phyloP scores from a whole-genome alignment of 129 eudicot genomes.

The Flaveria trinervia region DNA sequence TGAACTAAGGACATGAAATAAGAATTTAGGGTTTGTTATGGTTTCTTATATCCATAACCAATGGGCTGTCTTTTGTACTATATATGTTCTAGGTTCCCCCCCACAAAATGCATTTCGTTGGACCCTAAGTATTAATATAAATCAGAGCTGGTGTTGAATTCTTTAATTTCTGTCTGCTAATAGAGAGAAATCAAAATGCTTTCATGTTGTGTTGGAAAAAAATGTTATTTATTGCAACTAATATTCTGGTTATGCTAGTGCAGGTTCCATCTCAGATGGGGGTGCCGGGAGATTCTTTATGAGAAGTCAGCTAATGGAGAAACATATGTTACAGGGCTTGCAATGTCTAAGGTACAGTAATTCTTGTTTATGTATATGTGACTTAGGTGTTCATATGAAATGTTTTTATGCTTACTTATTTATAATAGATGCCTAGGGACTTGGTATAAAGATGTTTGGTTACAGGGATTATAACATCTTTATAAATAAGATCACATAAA shows the following conservation, averaged over 20 bases:
- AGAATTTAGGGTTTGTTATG: background rate
- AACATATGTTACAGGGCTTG: slow-evolving; percentile 75
- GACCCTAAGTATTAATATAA: background rate
- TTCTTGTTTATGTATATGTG: slow-evolving; percentile 17
- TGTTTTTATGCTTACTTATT: background rate
- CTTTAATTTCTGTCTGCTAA: background rate
- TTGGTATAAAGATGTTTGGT: slow-evolving; percentile 7
- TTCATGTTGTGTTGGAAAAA: slow-evolving; percentile 6
- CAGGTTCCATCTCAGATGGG: slow-evolving; percentile 99
- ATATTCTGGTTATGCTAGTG: slow-evolving; percentile 26
- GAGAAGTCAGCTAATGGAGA: slow-evolving; percentile 71
- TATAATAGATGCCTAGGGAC: background rate
- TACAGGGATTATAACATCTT: background rate
- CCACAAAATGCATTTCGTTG: background rate
- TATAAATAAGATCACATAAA: background rate
- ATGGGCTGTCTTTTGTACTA: background rate
- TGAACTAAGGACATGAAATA: background rate
- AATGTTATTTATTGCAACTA: slow-evolving; percentile 8
- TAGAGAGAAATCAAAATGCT: slow-evolving; percentile 13
- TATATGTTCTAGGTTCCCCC: background rate
- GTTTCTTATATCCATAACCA: slow-evolving; percentile 1
- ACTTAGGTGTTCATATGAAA: background rate
- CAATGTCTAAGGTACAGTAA: slow-evolving; percentile 79
- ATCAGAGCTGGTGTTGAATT: background rate
- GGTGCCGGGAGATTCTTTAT: slow-evolving; percentile 89